Base-by-base conservation (phyloP, 305 asterid genomes). In the Rubia balearica region DNA sequence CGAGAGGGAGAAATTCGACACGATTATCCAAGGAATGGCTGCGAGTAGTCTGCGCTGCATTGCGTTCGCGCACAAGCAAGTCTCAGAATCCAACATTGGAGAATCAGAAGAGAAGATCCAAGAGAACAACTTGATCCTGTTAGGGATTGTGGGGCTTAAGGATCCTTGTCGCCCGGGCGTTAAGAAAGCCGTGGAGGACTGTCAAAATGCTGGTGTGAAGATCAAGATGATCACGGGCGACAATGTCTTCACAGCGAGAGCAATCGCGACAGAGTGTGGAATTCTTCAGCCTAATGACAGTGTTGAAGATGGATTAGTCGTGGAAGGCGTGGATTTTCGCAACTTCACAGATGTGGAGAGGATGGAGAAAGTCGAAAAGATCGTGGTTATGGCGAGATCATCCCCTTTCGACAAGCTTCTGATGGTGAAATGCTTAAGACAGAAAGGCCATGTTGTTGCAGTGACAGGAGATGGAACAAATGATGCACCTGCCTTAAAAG, bases 181-280 rank as follows among this genome's bases (percentile, higher is more conserved):
- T 49, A 88, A 76, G 79, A 75, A 75, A 82, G 91, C 90, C 0
- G 92, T 90, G 11, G 83, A 85, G 70, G 87, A 78, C 42, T 90
- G 95, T 41, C 90, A 83, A 53, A 61, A 76, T 24, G 92, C 92
- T 0, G 96, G 96, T 0, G 94, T 89, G 67, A 71, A 56, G 5
- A 80, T 90, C 66, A 86, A 84, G 80, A 83, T 90, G 95, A 87
- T 90, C 77, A 90, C 96, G 0, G 96, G 96, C 0, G 96, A 90
- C 85, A 88, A 88, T 9, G 75, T 85, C 6, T 87, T 86, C 83
- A 90, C 96, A 5, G 96, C 96, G 55, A 85, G 60, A 65, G 92
- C 95, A 30, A 88, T 90, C 65, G 96, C 96, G 13, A 74, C 84
- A 0, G 91, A 88, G 70, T 90, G 93, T 61, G 93, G 96, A 19